Conservation (phyloP, 1,284 basidiomycete genomes). For the Flammula alnicola region DNA sequence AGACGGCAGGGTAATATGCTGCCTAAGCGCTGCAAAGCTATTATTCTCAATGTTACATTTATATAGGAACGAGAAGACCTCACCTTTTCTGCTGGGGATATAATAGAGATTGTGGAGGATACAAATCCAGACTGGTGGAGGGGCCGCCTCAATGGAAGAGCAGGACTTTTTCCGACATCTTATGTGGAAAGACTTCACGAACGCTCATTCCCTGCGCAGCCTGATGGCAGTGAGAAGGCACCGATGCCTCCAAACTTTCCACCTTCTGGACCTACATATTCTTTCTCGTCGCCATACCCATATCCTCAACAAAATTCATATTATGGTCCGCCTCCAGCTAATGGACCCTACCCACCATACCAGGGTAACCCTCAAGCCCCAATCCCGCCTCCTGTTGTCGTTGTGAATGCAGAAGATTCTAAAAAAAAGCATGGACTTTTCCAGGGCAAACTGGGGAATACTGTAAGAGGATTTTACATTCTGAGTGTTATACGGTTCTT, state of each 20-base stretch:
- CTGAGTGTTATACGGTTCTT: constrained; percentile 14
- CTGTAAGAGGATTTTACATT: constrained; percentile 39
- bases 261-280: constrained; percentile 15
- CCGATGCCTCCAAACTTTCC: neutral
- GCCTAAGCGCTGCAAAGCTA: neutral
- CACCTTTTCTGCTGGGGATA: constrained; percentile 58
- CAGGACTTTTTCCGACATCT: constrained; percentile 62
- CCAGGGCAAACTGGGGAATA: constrained; percentile 57
- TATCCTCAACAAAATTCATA: constrained; percentile 18
- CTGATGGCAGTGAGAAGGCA: constrained; percentile 2
- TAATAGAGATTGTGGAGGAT: constrained; percentile 62
- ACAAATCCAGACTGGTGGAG: constrained; percentile 73
- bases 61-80: constrained; percentile 63
- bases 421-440: constrained; percentile 59
- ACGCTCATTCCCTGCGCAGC: constrained; percentile 20
- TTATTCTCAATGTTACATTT: constrained; percentile 12
- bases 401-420: constrained; percentile 32
- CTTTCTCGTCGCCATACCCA: constrained; percentile 20
- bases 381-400: constrained; percentile 15
- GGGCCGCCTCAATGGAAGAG: constrained; percentile 56
- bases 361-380: constrained; percentile 40
- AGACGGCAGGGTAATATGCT: constrained; percentile 46
- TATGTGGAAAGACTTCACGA: constrained; percentile 34
- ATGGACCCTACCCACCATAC: constrained; percentile 35
- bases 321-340: constrained; percentile 17